Evolutionary conservation across 2,329 filamentous ascomycete species (phyloP).

Genomic region (Colletotrichum spinosum): DNA sequence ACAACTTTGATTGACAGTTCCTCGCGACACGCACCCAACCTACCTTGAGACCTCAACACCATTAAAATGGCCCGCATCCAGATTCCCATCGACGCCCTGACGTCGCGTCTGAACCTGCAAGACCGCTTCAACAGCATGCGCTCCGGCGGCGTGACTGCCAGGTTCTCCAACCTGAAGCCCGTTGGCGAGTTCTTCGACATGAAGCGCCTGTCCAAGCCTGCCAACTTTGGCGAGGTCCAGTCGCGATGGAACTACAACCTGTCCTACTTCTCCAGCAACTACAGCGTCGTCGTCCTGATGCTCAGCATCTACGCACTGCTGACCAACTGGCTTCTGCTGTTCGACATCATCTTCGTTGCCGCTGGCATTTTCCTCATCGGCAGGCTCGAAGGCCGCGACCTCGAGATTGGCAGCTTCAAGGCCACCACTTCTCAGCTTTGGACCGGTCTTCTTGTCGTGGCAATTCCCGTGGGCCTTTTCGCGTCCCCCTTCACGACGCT

Average conservation of each 20-base stretch:
- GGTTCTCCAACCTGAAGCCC: conserved; percentile 93
- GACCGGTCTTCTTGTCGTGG: conserved; percentile 84
- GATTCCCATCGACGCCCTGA: conserved; percentile 91
- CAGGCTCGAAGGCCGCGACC: conserved; percentile 87
- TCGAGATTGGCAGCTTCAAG: conserved; percentile 85
- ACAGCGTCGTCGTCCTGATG: conserved; percentile 93
- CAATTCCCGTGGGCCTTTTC: conserved; percentile 86
- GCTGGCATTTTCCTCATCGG: conserved; percentile 92
- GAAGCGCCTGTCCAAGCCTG: conserved; percentile 94
- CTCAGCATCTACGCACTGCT: conserved; percentile 95
- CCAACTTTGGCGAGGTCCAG: conserved; percentile 90
- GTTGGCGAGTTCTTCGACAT: conserved; percentile 94
- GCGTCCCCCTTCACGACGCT: conserved; percentile 86
- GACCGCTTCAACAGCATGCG: conserved; percentile 89
- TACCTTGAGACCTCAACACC: neutral
- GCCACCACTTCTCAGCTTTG: conserved; percentile 95
- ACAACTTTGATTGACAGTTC: neutral
- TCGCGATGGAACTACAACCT: conserved; percentile 97
- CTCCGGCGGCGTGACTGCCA: conserved; percentile 79
- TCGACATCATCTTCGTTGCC: conserved; percentile 90
- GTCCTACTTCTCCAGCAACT: conserved; percentile 98
- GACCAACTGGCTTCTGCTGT: conserved; percentile 86
- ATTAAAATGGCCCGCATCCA: conserved; percentile 83
- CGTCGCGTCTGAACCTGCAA: conserved; percentile 86
- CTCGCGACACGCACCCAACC: neutral